phyloP scores from a whole-genome alignment of 2,329 filamentous ascomycete species.

The Paraconiothyrium brasiliense region DNA sequence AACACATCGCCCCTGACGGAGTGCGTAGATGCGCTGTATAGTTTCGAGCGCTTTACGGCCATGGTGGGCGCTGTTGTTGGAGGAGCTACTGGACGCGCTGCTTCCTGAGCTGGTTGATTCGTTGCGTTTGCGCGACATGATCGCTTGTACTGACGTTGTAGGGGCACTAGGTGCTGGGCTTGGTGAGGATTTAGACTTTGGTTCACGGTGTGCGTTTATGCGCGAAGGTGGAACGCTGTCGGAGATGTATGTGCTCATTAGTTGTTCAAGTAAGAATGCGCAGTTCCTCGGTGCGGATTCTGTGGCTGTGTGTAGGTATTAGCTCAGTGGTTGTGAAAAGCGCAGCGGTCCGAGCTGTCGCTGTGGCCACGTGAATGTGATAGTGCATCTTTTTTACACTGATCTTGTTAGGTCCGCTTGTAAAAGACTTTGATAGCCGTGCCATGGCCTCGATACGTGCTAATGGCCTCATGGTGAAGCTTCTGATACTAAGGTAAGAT shows the following conservation, averaged over 20 bases:
- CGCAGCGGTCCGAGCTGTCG: too few species aligned
- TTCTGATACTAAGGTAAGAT: too few species aligned
- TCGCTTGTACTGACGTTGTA: not conserved
- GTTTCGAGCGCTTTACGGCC: not conserved
- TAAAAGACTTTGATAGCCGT: too few species aligned
- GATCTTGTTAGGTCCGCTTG: too few species aligned
- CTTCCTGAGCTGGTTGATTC: not conserved
- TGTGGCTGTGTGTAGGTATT: not conserved
- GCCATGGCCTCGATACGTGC: too few species aligned
- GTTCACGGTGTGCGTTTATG: not conserved
- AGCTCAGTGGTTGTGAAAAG: not conserved
- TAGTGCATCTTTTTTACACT: too few species aligned
- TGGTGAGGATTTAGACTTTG: not conserved
- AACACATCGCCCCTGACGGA: not conserved
- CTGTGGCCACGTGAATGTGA: too few species aligned
- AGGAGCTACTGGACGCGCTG: not conserved
- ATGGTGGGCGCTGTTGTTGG: conserved; percentile 3
- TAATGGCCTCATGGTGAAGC: too few species aligned
- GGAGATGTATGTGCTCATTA: not conserved
- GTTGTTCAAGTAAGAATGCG: not conserved
- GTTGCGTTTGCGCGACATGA: not conserved
- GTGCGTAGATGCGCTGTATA: not conserved
- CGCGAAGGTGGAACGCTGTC: not conserved
- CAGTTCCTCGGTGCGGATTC: not conserved
- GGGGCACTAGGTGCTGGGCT: not conserved